Base-by-base conservation (phyloP, 2,329 filamentous ascomycete genomes). In the Neofusicoccum kwambonambiense region DNA sequence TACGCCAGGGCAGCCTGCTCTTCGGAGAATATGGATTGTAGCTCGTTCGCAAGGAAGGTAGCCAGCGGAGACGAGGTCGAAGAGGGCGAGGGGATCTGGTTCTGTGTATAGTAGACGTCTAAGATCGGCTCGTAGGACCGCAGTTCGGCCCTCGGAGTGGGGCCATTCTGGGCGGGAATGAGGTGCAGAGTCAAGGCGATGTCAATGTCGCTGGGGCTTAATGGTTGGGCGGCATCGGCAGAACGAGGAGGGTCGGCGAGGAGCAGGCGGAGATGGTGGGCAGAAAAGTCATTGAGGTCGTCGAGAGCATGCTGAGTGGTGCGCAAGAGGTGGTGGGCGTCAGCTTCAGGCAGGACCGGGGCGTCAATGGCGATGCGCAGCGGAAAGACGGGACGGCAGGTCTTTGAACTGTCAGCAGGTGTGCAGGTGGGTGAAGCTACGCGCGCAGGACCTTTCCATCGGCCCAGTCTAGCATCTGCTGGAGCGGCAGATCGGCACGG, bases 401-500 rank as follows among this genome's bases (percentile, higher is more conserved):
- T 88, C 93, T 97, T 13, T 11, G 7, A 70, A 44, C n/a, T 42
- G 51, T 71, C 49, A 69, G 62, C 64, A 47, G 49, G 34, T 35
- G 34, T 35, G 4, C 44, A 12, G n/a, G 17, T 2, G 19, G 34
- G 45, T n/a, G 42, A 57, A 49, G n/a, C 27, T 31, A 37, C 51
- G 37, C n/a, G 6, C 35, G 65, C 64, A 19, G 67, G 77, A 96
- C 93, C 84, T 90, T 92, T 69, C 93, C 93, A 73, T 96, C 91
- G 9, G 92, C 91, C 94, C 95, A 98, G 67, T 90, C 86, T 70
- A 90, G 86, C 95, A 99, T 99, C 63, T 89, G 86, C 73, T 90
- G 85, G 69, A 97, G 78, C 4, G 95, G 95, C 70, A 99, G 81
- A 50, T 88, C 85, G 12, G 94, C 93, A 64, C 95, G 87, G 77